These are phyloP conservation scores for Termitomyces sp. DNA, from an alignment of 768 basidiomycete species.

Conservation along the genomic window DNA sequence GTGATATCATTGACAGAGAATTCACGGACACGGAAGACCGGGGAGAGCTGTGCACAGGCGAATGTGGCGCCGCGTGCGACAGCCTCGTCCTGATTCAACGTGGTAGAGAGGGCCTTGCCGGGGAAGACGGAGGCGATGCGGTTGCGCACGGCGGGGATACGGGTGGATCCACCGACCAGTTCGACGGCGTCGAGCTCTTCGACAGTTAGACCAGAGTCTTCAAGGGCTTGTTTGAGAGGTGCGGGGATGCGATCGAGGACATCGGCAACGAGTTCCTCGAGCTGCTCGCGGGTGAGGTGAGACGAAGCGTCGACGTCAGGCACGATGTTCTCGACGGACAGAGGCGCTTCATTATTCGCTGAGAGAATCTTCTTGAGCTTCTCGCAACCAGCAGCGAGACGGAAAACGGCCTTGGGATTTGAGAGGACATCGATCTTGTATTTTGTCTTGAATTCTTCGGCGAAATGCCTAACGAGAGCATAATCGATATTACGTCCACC, in stretches of 20 bases:
- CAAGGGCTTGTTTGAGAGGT: constrained; percentile 75
- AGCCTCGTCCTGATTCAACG: constrained; percentile 98
- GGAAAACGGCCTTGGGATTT: constrained; percentile 91
- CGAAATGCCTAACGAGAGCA: constrained; percentile 84
- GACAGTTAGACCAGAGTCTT: constrained; percentile 70
- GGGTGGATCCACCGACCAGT: constrained; percentile 89
- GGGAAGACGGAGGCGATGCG: constrained; percentile 80
- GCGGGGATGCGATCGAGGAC: constrained; percentile 71
- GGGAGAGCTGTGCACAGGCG: constrained; percentile 94
- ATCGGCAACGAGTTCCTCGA: constrained; percentile 71
- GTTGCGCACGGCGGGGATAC: constrained; percentile 86
- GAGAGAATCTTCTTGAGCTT: constrained; percentile 95
- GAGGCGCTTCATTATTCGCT: constrained; percentile 82
- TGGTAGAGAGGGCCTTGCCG: constrained; percentile 81
- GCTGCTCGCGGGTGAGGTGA: constrained; percentile 73
- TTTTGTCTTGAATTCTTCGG: constrained; percentile 89
- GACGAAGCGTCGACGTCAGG: constrained; percentile 92
- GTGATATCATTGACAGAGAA: constrained; percentile 86
- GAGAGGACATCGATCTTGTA: constrained; percentile 96
- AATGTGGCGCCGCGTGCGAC: constrained; percentile 95
- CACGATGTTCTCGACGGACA: constrained; percentile 96
- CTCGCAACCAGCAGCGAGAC: constrained; percentile 84
- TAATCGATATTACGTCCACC: constrained; percentile 97
- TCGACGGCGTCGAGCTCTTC: constrained; percentile 90
- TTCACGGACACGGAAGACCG: constrained; percentile 96